Evolutionary conservation across 176 grass and related monocot species (phyloP).

Genomic region (Chrysopogon serrulatus): DNA sequence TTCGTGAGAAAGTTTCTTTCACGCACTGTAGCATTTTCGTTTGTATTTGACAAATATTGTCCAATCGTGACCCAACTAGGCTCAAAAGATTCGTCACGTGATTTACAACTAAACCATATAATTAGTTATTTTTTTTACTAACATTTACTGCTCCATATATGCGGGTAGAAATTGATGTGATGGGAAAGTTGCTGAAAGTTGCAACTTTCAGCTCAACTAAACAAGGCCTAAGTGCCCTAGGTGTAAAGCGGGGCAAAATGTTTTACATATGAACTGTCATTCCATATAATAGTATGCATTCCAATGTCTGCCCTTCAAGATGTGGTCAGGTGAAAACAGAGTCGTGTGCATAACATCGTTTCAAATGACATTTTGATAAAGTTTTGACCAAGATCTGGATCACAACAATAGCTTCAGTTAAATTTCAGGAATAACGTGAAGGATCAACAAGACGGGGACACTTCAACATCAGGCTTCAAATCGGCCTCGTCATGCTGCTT

Average conservation of each 20-base stretch:
- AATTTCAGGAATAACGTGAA: not conserved
- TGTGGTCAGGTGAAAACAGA: not conserved
- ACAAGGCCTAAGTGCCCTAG: no score
- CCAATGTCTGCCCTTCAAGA: not conserved
- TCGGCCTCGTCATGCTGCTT: conserved; percentile 2
- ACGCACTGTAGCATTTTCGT: no score
- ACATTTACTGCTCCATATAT: no score
- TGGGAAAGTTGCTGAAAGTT: no score
- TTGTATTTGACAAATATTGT: no score
- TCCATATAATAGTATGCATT: not conserved
- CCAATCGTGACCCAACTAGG: no score
- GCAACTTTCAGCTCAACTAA: no score
- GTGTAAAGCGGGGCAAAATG: not conserved
- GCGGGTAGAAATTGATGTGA: no score
- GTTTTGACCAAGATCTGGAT: not conserved
- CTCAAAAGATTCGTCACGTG: no score
- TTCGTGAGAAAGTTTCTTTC: no score
- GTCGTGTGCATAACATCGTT: not conserved
- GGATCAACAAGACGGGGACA: not conserved
- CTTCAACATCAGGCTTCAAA: not conserved
- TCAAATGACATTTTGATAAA: not conserved
- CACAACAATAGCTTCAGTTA: not conserved
- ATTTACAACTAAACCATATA: no score
- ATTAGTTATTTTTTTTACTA: no score
- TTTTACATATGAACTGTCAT: not conserved